Evolutionary conservation across 805 yeast genomes (phyloP).

Genomic region (Suhomyces sp.): DNA sequence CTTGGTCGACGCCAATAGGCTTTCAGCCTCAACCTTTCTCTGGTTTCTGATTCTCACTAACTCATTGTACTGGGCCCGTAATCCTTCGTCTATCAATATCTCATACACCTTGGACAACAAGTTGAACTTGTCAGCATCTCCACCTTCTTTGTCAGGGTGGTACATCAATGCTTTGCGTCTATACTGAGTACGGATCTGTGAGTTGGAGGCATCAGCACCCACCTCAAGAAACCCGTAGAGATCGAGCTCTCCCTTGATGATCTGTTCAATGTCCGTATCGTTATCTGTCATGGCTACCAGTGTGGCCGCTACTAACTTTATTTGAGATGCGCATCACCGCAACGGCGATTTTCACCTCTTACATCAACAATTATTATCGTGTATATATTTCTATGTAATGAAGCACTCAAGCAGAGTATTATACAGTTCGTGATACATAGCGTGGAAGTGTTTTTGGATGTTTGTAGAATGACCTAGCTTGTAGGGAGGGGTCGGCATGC

Average conservation of each 20-base stretch:
- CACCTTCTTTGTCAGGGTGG: constrained; percentile 41
- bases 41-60: constrained; percentile 16
- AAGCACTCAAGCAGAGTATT: not conserved
- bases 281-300: not conserved
- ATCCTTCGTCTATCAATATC: constrained; percentile 24
- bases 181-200: constrained; percentile 28
- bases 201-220: constrained; percentile 16
- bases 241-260: constrained; percentile 25
- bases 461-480: not conserved
- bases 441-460: not conserved
- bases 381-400: not conserved
- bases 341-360: not conserved
- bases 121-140: constrained; percentile 24
- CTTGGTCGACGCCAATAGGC: constrained; percentile 20
- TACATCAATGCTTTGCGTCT: constrained; percentile 33
- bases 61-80: constrained; percentile 30
- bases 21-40: constrained; percentile 8
- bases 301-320: not conserved
- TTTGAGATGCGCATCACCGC: not conserved
- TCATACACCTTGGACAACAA: constrained; percentile 29
- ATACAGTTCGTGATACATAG: not conserved
- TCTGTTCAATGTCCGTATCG: constrained; percentile 8
- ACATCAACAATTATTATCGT: not conserved
- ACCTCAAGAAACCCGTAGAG: constrained; percentile 27
- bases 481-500: not conserved